These are phyloP conservation scores for Tremellales sp. DNA, from an alignment of 1,284 basidiomycete species.

Conservation along the genomic window DNA sequence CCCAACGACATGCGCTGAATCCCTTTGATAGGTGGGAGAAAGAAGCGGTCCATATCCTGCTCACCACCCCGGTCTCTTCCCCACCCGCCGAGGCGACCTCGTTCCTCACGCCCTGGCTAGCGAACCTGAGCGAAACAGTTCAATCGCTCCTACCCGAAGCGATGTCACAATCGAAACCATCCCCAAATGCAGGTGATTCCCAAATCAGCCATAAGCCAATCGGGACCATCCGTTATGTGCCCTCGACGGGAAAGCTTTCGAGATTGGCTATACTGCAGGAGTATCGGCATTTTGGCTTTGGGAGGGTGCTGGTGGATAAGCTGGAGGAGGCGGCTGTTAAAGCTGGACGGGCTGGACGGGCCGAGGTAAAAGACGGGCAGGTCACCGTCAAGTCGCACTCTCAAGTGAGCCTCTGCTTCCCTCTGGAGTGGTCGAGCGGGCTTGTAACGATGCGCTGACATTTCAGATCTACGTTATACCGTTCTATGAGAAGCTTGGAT, in stretches of 20 bases:
- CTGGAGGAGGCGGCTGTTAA: conserved; percentile 11
- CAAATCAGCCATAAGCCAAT: conserved; percentile 27
- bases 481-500: conserved; percentile 56
- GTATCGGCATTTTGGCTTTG: conserved; percentile 39
- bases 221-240: conserved; percentile 41
- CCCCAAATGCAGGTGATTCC: neutral
- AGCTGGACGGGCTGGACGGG: conserved; percentile 3
- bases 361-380: conserved; percentile 8
- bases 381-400: conserved; percentile 34
- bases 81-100: conserved; percentile 16
- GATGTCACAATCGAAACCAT: neutral
- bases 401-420: conserved; percentile 24
- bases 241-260: conserved; percentile 36
- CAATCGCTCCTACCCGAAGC: neutral
- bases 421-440: neutral
- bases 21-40: conserved; percentile 30
- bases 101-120: conserved; percentile 15
- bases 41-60: conserved; percentile 26
- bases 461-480: conserved; percentile 37
- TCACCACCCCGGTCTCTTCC: conserved; percentile 19
- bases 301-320: conserved; percentile 24
- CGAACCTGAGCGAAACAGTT: neutral
- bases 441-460: neutral
- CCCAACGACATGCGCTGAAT: neutral
- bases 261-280: conserved; percentile 37